Conservation (phyloP, 306 rosid species). For the Carpinus fangiana region DNA sequence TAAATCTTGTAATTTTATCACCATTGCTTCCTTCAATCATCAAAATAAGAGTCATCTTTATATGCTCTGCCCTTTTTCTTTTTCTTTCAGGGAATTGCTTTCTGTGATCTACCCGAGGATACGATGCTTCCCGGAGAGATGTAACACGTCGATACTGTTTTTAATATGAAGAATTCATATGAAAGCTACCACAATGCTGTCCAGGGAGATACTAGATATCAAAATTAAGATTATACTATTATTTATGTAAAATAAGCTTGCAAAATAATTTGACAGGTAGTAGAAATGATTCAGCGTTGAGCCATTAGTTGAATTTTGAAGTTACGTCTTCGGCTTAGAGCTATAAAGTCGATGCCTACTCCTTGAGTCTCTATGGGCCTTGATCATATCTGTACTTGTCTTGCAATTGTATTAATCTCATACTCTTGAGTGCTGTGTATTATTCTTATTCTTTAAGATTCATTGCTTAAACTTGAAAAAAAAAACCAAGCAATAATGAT, state of each 20-base stretch:
- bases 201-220: slow-evolving; percentile 18
- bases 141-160: slow-evolving; percentile 33
- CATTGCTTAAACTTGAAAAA: background rate
- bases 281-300: background rate
- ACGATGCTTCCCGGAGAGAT: slow-evolving; percentile 99
- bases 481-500: background rate
- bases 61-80: background rate
- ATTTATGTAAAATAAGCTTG: slow-evolving; percentile 15
- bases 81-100: slow-evolving; percentile 67
- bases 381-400: background rate
- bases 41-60: background rate
- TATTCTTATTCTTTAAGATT: background rate
- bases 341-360: background rate
- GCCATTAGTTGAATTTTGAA: slow-evolving; percentile 31
- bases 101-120: slow-evolving; percentile 93
- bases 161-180: background rate
- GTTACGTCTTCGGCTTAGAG: background rate
- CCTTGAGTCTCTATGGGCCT: background rate
- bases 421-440: background rate
- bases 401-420: background rate
- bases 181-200: background rate
- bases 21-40: background rate
- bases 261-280: slow-evolving; percentile 3
- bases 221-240: slow-evolving; percentile 19
- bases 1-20: slow-evolving; percentile 21